Percentiles rank a stretch among this genome's conserved stretches.
Conservation (phyloP, 2,329 filamentous ascomycete genomes). For the Aphanocladium album region DNA sequence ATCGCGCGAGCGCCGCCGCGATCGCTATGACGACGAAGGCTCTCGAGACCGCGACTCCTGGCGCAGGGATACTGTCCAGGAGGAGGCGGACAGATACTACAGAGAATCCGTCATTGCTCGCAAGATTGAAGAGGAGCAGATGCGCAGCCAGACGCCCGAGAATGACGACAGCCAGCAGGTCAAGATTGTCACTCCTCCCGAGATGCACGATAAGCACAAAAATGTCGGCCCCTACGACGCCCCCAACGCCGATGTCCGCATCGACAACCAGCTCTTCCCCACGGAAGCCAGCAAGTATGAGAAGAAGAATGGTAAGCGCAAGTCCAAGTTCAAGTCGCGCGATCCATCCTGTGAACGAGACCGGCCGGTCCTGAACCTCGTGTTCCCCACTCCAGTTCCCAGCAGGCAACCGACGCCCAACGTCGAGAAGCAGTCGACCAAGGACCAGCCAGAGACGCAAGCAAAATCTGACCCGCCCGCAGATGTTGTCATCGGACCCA, state of each 20-base stretch:
- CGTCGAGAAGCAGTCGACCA: conserved; percentile 14
- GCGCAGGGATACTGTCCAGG: conserved; percentile 44
- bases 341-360: conserved; percentile 52
- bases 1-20: conserved; percentile 27
- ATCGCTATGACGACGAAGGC: conserved; percentile 28
- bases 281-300: conserved; percentile 39
- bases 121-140: conserved; percentile 49
- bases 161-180: conserved; percentile 30
- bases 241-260: conserved; percentile 59
- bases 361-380: conserved; percentile 55
- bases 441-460: conserved; percentile 13
- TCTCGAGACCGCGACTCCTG: conserved; percentile 28
- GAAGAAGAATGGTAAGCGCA: conserved; percentile 22
- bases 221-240: conserved; percentile 49
- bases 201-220: conserved; percentile 26
- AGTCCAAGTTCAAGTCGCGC: conserved; percentile 35
- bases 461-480: conserved; percentile 22
- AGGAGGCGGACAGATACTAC: conserved; percentile 54
- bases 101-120: conserved; percentile 50
- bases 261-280: conserved; percentile 55
- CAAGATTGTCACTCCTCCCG: conserved; percentile 51
- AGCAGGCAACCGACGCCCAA: conserved; percentile 22
- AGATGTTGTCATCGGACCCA: conserved; percentile 35
- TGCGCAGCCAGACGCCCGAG: conserved; percentile 47
- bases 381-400: conserved; percentile 53